A percentile compares a stretch with the other conserved stretches of the same genome.
These are phyloP conservation scores for Leucoagaricus sp. DNA, from an alignment of 1,284 basidiomycete genomes.

Conservation along the genomic window DNA sequence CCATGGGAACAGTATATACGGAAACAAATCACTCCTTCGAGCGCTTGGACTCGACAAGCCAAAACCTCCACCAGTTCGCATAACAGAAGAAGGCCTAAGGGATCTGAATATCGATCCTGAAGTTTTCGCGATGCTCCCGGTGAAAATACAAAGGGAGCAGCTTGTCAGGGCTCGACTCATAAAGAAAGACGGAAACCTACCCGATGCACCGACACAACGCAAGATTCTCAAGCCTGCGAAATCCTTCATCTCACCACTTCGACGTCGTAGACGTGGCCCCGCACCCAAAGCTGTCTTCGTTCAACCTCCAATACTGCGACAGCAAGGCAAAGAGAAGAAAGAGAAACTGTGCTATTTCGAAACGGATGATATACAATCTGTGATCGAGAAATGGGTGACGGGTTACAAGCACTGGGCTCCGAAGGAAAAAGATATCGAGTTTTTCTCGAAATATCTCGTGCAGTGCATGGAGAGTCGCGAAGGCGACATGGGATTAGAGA, in stretches of 20 bases:
- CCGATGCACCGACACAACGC: conserved; percentile 40
- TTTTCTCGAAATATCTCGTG: conserved; percentile 70
- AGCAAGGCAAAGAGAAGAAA: conserved; percentile 50
- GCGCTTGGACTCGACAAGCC: conserved; percentile 21
- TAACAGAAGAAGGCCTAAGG: conserved; percentile 53
- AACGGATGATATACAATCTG: conserved; percentile 65
- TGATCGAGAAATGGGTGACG: conserved; percentile 75
- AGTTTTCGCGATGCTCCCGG: conserved; percentile 68
- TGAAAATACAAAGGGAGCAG: conserved; percentile 72
- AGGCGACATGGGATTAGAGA: conserved; percentile 64
- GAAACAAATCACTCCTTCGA: conserved; percentile 43
- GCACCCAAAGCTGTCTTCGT: conserved; percentile 52
- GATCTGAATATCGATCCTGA: conserved; percentile 70
- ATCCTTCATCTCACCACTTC: conserved; percentile 36
- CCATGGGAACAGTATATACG: conserved; percentile 43
- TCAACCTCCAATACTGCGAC: conserved; percentile 52
- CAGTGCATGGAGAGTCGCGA: conserved; percentile 52
- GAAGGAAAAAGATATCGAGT: conserved; percentile 67
- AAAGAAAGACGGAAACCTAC: conserved; percentile 43
- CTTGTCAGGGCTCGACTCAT: conserved; percentile 55
- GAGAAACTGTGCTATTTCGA: conserved; percentile 58
- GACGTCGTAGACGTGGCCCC: conserved; percentile 43
- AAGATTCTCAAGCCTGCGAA: conserved; percentile 56
- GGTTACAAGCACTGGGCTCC: conserved; percentile 60
- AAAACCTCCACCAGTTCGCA: conserved; percentile 24